Evolutionary conservation across 2,329 filamentous ascomycete genomes (phyloP).

Genomic region (Cordyceps pruinosa): DNA sequence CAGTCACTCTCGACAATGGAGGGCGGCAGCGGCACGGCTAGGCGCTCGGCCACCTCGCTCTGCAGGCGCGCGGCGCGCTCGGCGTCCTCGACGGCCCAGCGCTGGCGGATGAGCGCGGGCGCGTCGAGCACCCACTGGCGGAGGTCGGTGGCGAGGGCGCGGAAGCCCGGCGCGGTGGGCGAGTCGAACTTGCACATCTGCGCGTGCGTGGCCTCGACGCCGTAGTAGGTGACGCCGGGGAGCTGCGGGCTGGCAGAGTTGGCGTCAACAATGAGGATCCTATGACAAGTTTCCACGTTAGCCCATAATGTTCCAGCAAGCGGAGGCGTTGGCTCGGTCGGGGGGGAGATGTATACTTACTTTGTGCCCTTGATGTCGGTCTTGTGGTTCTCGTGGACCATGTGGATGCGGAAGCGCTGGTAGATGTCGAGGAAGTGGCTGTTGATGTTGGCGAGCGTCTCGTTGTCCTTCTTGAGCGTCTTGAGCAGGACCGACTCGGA

Average conservation of each 20-base stretch:
- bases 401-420: constrained; percentile 63
- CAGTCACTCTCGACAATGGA: constrained; percentile 1
- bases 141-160: constrained; percentile 42
- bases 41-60: constrained; percentile 40
- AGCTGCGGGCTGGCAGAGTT: constrained; percentile 62
- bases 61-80: constrained; percentile 39
- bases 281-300: constrained; percentile 15
- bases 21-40: constrained; percentile 19
- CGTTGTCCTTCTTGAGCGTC: constrained; percentile 66
- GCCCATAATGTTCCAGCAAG: too few species aligned
- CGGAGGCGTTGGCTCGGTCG: not conserved
- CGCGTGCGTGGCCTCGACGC: constrained; percentile 67
- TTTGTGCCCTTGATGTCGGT: constrained; percentile 60
- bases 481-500: constrained; percentile 61
- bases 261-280: constrained; percentile 60
- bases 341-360: too few species aligned
- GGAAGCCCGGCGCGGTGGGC: constrained; percentile 58
- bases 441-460: constrained; percentile 69
- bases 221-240: constrained; percentile 63
- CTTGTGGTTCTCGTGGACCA: constrained; percentile 69
- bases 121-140: constrained; percentile 48
- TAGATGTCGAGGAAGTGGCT: constrained; percentile 65
- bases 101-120: constrained; percentile 43
- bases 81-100: constrained; percentile 56
- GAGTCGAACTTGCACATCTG: constrained; percentile 67